A percentile compares a stretch with the other conserved stretches of the same genome.
phyloP scores from a whole-genome alignment of 2,329 filamentous ascomycete genomes.

The Cytospora leucostoma region DNA sequence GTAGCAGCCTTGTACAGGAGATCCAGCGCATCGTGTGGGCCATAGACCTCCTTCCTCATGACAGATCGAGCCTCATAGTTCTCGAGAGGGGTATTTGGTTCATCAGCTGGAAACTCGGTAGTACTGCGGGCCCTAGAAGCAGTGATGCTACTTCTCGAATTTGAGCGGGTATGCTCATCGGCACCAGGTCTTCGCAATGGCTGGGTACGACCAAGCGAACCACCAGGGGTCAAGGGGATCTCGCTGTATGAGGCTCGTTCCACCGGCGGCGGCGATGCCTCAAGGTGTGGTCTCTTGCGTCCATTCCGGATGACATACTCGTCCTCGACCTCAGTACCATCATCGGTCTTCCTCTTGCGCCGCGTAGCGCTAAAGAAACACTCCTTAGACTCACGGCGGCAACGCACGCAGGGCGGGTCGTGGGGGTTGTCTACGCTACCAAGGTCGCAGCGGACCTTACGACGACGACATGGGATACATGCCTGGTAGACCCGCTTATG shows the following conservation, averaged over 20 bases:
- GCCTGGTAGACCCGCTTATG: conserved; percentile 66
- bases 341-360: conserved; percentile 80
- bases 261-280: conserved; percentile 44
- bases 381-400: conserved; percentile 90
- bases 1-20: conserved; percentile 85
- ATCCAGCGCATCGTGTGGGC: conserved; percentile 89
- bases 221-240: conserved; percentile 65
- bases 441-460: conserved; percentile 64
- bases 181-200: conserved; percentile 62
- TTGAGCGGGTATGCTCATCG: conserved; percentile 40
- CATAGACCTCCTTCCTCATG: conserved; percentile 75
- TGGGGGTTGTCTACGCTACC: conserved; percentile 88
- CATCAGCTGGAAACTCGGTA: conserved; percentile 47
- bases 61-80: conserved; percentile 66
- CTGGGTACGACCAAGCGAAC: conserved; percentile 64
- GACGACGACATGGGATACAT: conserved; percentile 62
- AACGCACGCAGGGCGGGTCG: conserved; percentile 91
- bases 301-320: conserved; percentile 75
- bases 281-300: conserved; percentile 63
- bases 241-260: conserved; percentile 52
- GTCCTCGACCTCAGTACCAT: conserved; percentile 57
- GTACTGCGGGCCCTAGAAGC: conserved; percentile 33
- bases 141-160: conserved; percentile 37
- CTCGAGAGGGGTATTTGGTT: conserved; percentile 62
- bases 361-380: conserved; percentile 96